These are phyloP conservation scores for Blastobotrys chiropterorum DNA, from an alignment of 805 yeast genomes.

Conservation along the genomic window DNA sequence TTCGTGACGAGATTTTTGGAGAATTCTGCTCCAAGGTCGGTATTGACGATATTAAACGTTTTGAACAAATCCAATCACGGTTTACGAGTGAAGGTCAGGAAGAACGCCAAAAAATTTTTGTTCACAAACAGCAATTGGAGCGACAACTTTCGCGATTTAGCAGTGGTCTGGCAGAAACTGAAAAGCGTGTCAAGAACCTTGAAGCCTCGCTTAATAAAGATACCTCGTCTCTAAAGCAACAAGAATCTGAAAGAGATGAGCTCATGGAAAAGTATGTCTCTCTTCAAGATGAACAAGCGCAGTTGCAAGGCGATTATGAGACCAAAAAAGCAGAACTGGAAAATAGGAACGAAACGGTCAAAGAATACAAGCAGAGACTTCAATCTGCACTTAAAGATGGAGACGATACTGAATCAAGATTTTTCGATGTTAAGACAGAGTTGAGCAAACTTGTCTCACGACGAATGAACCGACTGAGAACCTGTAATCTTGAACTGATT, in stretches of 20 bases:
- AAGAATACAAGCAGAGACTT: conserved; percentile 29
- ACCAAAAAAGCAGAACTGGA: conserved; percentile 35
- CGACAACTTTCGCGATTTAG: conserved; percentile 41
- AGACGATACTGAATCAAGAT: conserved; percentile 26
- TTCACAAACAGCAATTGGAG: conserved; percentile 54
- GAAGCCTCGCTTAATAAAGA: conserved; percentile 33
- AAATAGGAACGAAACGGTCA: conserved; percentile 17
- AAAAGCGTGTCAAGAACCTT: conserved; percentile 38
- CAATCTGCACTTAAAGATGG: conserved; percentile 22
- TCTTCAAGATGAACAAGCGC: background rate
- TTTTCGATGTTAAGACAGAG: conserved; percentile 3
- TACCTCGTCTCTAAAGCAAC: conserved; percentile 32
- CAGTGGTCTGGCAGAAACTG: conserved; percentile 43
- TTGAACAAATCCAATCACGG: conserved; percentile 55
- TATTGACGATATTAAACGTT: conserved; percentile 53
- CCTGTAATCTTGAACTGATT: conserved; percentile 68
- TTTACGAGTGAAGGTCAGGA: conserved; percentile 18
- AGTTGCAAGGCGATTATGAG: conserved; percentile 35
- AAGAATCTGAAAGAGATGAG: conserved; percentile 30
- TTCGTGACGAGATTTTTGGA: conserved; percentile 28
- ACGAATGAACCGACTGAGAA: conserved; percentile 57
- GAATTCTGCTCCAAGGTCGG: conserved; percentile 52
- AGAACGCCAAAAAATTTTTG: conserved; percentile 47
- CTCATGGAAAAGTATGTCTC: conserved; percentile 24
- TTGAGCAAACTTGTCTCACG: conserved; percentile 26